These are phyloP conservation scores for Pterocarpus santalinus DNA, from an alignment of 306 rosid species.

Conservation along the genomic window DNA sequence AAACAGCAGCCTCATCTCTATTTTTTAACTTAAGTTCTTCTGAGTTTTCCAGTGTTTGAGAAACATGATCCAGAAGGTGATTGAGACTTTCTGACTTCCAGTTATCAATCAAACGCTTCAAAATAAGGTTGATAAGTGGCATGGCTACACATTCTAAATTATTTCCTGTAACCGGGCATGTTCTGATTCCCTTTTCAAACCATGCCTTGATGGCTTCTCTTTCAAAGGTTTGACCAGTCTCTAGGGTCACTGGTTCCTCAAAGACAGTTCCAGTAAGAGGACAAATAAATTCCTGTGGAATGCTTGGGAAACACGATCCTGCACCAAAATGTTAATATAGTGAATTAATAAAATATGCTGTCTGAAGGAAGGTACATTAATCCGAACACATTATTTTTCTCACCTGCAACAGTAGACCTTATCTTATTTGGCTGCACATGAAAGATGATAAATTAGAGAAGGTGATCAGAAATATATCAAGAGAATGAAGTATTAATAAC, in stretches of 20 bases:
- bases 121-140: conserved; percentile 72
- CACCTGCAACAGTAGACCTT: conserved; percentile 62
- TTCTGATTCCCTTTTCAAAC: conserved; percentile 78
- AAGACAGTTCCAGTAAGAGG: conserved; percentile 73
- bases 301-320: conserved; percentile 58
- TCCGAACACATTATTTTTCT: conserved; percentile 42
- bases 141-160: conserved; percentile 58
- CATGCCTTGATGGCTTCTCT: conserved; percentile 70
- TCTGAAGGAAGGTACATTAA: conserved; percentile 22
- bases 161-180: conserved; percentile 82
- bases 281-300: conserved; percentile 76
- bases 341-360: conserved; percentile 23
- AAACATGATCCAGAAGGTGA: conserved; percentile 60
- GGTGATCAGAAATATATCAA: background rate
- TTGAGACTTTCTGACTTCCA: conserved; percentile 72
- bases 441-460: conserved; percentile 18
- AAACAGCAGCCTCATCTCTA: conserved; percentile 54
- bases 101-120: conserved; percentile 71
- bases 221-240: conserved; percentile 87
- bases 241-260: conserved; percentile 86
- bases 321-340: conserved; percentile 52
- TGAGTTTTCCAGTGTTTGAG: conserved; percentile 51
- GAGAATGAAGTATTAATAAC: too few species aligned
- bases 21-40: conserved; percentile 43
- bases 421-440: conserved; percentile 63